Evolutionary conservation across 225 moss, liverwort and hornwort species (phyloP).

Genomic region (Anthoceros angustus): DNA sequence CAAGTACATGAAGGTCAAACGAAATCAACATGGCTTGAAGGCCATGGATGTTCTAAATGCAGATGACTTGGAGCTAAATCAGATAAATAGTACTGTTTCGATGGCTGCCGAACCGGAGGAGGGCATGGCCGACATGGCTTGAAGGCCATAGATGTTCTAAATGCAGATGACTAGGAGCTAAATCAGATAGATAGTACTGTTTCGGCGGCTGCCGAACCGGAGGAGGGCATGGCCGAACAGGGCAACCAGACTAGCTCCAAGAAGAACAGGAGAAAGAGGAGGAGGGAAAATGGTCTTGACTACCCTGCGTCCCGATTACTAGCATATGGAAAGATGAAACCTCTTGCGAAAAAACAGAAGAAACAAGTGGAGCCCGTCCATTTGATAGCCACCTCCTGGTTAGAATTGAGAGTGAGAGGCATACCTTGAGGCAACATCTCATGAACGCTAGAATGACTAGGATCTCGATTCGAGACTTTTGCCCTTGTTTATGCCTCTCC

Average conservation of each 20-base stretch:
- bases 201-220: background rate
- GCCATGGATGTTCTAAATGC: too few species aligned
- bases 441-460: too few species aligned
- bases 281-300: background rate
- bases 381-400: too few species aligned
- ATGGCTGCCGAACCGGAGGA: background rate
- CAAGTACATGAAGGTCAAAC: constrained; percentile 54
- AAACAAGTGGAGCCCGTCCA: background rate
- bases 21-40: constrained; percentile 57
- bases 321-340: background rate
- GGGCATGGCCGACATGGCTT: too few species aligned
- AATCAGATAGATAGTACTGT: background rate
- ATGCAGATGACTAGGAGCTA: too few species aligned
- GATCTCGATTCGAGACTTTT: too few species aligned
- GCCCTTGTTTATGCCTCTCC: too few species aligned
- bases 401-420: too few species aligned
- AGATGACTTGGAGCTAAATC: constrained; percentile 83
- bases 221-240: background rate
- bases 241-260: background rate
- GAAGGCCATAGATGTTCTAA: too few species aligned
- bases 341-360: background rate
- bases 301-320: background rate
- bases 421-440: too few species aligned
- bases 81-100: constrained; percentile 6
- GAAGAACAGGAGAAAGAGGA: background rate